These are phyloP conservation scores for Daldinia vernicosa DNA, from an alignment of 495 filamentous ascomycete species.

Conservation along the genomic window DNA sequence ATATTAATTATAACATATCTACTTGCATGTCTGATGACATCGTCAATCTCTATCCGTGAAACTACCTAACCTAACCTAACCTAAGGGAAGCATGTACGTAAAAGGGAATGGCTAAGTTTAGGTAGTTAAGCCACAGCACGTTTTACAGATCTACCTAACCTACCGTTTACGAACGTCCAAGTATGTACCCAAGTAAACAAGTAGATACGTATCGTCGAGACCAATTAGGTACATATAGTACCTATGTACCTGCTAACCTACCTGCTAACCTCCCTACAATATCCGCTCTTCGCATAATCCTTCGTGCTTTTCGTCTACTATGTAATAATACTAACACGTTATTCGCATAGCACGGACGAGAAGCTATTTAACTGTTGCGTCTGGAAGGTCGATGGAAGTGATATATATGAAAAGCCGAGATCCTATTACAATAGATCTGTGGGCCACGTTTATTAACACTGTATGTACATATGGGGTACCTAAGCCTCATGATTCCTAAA, in stretches of 20 bases:
- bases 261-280: neutral
- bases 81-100: neutral
- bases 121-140: neutral
- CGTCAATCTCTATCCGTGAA: neutral
- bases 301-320: neutral
- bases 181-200: neutral
- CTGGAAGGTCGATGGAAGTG: neutral
- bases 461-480: constrained; percentile 23
- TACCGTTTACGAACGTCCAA: neutral
- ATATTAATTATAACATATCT: constrained; percentile 3
- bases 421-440: neutral
- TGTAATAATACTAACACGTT: neutral
- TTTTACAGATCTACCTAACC: neutral
- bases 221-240: neutral
- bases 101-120: neutral
- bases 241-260: neutral
- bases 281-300: neutral
- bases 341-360: neutral
- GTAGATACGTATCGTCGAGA: neutral
- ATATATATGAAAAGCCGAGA: neutral
- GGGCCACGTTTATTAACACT: neutral
- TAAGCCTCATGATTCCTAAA: constrained; percentile 42
- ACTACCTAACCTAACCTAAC: too few species aligned
- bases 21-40: neutral
- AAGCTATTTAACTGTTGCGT: neutral